Percentiles rank a stretch among this genome's conserved stretches.
Evolutionary conservation across 192 early-diverging fungal species (phyloP).

Genomic region (Oehlia diaphana): DNA sequence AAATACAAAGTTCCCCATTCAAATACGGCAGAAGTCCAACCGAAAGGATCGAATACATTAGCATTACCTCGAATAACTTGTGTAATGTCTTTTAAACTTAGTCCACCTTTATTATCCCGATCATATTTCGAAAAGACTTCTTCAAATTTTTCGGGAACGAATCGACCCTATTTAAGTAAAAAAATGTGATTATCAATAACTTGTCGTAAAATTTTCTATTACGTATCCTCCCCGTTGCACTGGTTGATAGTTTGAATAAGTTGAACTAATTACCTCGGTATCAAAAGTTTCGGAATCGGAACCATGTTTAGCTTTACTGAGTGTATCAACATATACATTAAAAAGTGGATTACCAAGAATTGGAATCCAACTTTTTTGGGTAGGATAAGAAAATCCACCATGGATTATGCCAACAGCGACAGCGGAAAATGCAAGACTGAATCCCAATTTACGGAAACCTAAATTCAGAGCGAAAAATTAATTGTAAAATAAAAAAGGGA

Average conservation of each 20-base stretch:
- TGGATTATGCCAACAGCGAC: slow-evolving; percentile 44
- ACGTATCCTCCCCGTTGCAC: too few species aligned
- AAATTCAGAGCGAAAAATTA: not conserved
- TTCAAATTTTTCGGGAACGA: slow-evolving; percentile 55
- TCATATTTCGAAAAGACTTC: slow-evolving; percentile 50
- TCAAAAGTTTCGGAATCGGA: slow-evolving; percentile 51
- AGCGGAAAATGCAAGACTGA: slow-evolving; percentile 44
- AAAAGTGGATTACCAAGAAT: slow-evolving; percentile 42
- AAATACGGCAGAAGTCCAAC: not conserved
- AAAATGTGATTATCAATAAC: not conserved
- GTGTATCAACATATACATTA: slow-evolving; percentile 45
- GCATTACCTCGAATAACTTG: slow-evolving; percentile 30
- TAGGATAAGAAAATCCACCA: slow-evolving; percentile 37
- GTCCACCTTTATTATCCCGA: slow-evolving; percentile 34
- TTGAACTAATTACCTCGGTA: slow-evolving; percentile 21
- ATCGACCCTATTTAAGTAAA: slow-evolving; percentile 42
- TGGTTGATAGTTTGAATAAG: too few species aligned
- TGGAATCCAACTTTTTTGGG: slow-evolving; percentile 44
- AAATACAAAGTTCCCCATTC: slow-evolving; percentile 21
- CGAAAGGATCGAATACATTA: slow-evolving; percentile 40
- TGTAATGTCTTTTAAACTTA: slow-evolving; percentile 32
- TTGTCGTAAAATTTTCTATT: not conserved
- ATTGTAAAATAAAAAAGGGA: not conserved
- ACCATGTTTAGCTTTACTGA: slow-evolving; percentile 55
- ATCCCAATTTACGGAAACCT: slow-evolving; percentile 47